These are phyloP conservation scores for Leonotis leonurus DNA, from an alignment of 257 asterid genomes.

Conservation along the genomic window DNA sequence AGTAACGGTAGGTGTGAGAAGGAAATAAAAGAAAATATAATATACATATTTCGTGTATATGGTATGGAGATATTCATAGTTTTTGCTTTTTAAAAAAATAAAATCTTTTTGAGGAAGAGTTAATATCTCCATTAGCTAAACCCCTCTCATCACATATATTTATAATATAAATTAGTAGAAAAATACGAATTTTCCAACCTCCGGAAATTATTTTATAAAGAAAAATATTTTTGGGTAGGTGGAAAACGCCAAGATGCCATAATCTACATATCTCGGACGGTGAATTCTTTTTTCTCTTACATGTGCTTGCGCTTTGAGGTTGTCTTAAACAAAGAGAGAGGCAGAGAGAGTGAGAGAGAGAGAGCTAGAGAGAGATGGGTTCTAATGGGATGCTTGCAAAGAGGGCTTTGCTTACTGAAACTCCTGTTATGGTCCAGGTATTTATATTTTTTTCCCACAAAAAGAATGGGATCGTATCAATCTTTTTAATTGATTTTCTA, in stretches of 20 bases:
- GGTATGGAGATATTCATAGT: background rate
- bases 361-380: slow-evolving; percentile 51
- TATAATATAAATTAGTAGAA: background rate
- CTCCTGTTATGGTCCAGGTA: slow-evolving; percentile 97
- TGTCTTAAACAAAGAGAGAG: background rate
- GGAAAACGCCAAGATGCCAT: slow-evolving; percentile 20
- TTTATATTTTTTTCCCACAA: background rate
- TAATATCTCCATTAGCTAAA: no score
- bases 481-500: background rate
- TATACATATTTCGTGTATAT: background rate
- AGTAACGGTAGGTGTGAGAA: background rate
- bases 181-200: background rate
- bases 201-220: background rate
- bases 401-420: slow-evolving; percentile 74
- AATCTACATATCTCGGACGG: background rate
- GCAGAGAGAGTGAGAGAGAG: background rate
- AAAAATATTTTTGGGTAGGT: slow-evolving; percentile 25
- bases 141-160: background rate
- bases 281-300: background rate
- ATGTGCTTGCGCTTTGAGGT: slow-evolving; percentile 15
- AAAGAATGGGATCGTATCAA: slow-evolving; percentile 17
- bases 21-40: background rate
- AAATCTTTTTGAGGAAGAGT: background rate
- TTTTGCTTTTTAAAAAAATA: background rate
- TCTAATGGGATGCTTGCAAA: slow-evolving; percentile 66